Conservation (phyloP, 164 flowering plant species). For the Liriodendron chinense region DNA sequence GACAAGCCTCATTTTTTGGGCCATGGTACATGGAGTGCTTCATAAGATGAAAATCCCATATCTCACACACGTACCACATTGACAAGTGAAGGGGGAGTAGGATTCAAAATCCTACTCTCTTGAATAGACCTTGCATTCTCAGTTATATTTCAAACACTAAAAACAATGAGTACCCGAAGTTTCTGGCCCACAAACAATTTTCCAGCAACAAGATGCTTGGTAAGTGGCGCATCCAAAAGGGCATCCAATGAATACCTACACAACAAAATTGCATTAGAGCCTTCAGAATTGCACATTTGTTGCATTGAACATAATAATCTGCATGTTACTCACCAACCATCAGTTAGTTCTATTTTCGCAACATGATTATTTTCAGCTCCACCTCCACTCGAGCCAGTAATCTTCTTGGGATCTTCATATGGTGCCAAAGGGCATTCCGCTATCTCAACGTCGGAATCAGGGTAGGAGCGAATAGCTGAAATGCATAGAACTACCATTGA, state of each 20-base stretch:
- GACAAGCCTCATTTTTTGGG: not conserved
- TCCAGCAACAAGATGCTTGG: slow-evolving; percentile 58
- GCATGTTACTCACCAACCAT: slow-evolving; percentile 80
- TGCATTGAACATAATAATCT: not conserved
- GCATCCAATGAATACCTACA: slow-evolving; percentile 83
- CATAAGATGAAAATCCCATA: not conserved
- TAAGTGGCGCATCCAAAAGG: slow-evolving; percentile 57
- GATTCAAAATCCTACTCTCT: not conserved
- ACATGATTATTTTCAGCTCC: slow-evolving; percentile 18
- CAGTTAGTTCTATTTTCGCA: slow-evolving; percentile 75
- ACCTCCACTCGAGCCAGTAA: slow-evolving; percentile 14
- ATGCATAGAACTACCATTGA: slow-evolving; percentile 75
- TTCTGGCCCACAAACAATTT: slow-evolving; percentile 90
- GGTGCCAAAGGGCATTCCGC: slow-evolving; percentile 7
- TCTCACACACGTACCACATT: not conserved
- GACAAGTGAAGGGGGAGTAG: not conserved
- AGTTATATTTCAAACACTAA: not conserved
- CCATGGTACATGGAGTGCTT: not conserved
- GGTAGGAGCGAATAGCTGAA: slow-evolving; percentile 50
- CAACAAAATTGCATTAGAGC: slow-evolving; percentile 4
- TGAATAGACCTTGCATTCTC: not conserved
- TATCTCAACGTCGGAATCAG: slow-evolving; percentile 8
- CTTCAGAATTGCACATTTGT: not conserved
- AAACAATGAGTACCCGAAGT: slow-evolving; percentile 64
- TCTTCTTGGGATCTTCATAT: slow-evolving; percentile 15